phyloP scores from a whole-genome alignment of 139 green algal species.

The Chlamydomonas eustigma region DNA sequence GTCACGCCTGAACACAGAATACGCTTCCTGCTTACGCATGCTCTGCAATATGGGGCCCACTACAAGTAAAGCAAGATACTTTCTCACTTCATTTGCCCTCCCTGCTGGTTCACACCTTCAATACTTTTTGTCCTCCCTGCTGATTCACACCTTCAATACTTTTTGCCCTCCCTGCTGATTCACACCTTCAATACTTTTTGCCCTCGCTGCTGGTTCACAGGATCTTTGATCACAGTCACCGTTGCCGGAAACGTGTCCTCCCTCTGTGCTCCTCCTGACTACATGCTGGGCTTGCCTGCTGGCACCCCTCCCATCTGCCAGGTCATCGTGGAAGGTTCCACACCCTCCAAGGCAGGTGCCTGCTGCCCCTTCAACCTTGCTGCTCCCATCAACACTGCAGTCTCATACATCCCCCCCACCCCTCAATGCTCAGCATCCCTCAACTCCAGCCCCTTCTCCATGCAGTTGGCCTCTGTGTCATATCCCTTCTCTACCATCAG shows the following conservation, averaged over 20 bases:
- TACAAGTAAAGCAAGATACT: too few species aligned
- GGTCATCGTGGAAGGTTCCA: background rate
- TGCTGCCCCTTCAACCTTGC: conserved; percentile 1
- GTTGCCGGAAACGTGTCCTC: background rate
- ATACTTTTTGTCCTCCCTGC: background rate
- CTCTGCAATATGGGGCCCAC: too few species aligned
- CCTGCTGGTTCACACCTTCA: background rate
- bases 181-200: background rate
- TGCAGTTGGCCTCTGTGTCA: background rate
- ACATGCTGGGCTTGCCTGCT: background rate
- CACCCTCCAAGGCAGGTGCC: background rate
- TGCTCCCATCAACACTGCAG: background rate
- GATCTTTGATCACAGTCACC: background rate
- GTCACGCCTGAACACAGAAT: too few species aligned
- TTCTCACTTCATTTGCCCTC: background rate
- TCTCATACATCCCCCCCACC: background rate
- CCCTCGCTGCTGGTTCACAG: background rate
- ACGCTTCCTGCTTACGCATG: too few species aligned
- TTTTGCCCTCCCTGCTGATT: background rate
- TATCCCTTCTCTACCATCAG: background rate
- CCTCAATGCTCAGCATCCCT: background rate
- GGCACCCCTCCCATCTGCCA: background rate
- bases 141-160: background rate
- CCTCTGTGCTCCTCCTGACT: background rate
- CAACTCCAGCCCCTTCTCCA: background rate